Evolutionary conservation across 352 stramenopile genomes (phyloP), one percentile per base, ranked within the genome.

Genomic region (Phytophthora macrochlamydospora): DNA sequence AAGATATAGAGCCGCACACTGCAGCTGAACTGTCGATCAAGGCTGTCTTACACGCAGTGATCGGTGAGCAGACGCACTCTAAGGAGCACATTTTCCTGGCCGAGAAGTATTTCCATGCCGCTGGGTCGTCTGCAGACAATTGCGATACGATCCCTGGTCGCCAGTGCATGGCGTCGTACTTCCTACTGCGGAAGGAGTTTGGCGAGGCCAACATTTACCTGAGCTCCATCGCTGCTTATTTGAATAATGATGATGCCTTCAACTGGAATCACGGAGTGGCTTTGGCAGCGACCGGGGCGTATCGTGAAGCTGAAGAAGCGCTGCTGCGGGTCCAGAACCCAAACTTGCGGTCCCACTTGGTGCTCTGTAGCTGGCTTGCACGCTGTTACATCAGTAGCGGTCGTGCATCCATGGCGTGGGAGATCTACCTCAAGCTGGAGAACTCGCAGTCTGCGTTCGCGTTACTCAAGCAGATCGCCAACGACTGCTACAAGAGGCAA

Each of bases 241-340:
- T 91, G 51, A 65, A 55, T 43, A 64, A 69, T 4, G 76, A 71
- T 42, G 84, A 93, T 38, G 71, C 78, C 3, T 94, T 94, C 69
- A 91, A 94, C 67, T 92, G 82, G 82, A 94, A 94, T 62, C 91
- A 91, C 60, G 85, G 82, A 2, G 33, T 91, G 13, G 78, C 78
- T 3, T 62, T 94, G 8, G 85, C 81, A n/a, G 71, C 76, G 1
- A 56, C 63, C 1, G 83, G 79, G 2, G 64, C 71, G 0, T 92
- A 71, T 45, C 50, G 51, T 3, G 81, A 92, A 40, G 85, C 74
- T 0, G 78, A 91, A 54, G 79, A 89, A 31, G 66, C 78, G n/a
- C 54, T 94, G 7, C 46, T 77, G 1, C 81, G 82, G 12, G 79
- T 91, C 2, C 67, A 83, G 24, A 83, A 65, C 18, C 28, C 67